Evolutionary conservation across 495 filamentous ascomycete genomes (phyloP).

Genomic region (Penicillium egyptiacum): DNA sequence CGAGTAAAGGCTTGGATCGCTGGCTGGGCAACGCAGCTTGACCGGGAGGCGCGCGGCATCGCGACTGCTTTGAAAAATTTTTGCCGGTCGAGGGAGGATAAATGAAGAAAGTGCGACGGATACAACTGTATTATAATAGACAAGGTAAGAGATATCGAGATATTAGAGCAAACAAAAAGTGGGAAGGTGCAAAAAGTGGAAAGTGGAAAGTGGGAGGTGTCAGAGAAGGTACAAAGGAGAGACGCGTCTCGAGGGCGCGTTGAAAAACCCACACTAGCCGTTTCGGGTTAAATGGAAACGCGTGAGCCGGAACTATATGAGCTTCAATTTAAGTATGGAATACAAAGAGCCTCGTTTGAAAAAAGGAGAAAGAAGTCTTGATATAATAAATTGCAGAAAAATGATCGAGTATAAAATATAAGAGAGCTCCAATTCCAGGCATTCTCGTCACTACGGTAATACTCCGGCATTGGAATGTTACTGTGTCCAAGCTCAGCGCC

Average conservation of each 20-base stretch:
- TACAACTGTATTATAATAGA: conserved; percentile 22
- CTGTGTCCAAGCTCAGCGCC: not conserved
- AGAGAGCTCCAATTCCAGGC: conserved; percentile 4
- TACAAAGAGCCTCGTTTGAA: not conserved
- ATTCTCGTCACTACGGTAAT: conserved; percentile 40
- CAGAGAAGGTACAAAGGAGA: conserved; percentile 10
- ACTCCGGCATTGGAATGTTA: conserved; percentile 29
- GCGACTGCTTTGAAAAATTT: conserved; percentile 28
- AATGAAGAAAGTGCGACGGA: conserved; percentile 26
- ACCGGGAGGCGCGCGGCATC: conserved; percentile 41
- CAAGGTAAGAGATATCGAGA: conserved; percentile 29
- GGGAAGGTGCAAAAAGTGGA: conserved; percentile 15
- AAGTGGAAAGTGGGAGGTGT: conserved; percentile 5
- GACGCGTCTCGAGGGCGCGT: conserved; percentile 27
- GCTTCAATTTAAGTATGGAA: not conserved
- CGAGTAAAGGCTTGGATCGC: conserved; percentile 45
- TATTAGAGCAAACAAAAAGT: conserved; percentile 10
- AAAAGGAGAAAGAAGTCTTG: not conserved
- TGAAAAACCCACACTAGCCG: conserved; percentile 10
- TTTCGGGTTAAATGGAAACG: conserved; percentile 17
- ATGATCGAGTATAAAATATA: not conserved
- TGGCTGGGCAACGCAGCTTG: conserved; percentile 33
- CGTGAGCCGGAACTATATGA: conserved; percentile 3
- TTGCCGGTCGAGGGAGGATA: conserved; percentile 9
- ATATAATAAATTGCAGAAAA: not conserved